Percentiles rank a stretch among this genome's conserved stretches.
phyloP scores from a whole-genome alignment of 345 rosid species.

The Anacardium occidentale region DNA sequence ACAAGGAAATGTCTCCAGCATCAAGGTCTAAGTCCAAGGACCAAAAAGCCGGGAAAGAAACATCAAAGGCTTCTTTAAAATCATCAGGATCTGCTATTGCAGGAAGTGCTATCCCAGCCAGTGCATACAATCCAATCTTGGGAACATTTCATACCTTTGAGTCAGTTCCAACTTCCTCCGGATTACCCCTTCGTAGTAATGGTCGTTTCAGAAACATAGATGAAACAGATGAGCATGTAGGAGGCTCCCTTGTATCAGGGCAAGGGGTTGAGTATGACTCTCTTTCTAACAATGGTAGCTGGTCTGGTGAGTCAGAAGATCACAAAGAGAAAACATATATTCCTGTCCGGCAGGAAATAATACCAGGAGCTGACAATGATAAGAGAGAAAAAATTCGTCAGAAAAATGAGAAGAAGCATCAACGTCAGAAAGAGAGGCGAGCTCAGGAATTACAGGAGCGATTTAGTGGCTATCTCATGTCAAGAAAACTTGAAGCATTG shows the following conservation, averaged over 20 bases:
- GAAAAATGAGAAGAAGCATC: conserved; percentile 91
- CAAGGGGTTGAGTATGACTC: conserved; percentile 75
- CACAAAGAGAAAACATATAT: conserved; percentile 64
- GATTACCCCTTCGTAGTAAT: conserved; percentile 51
- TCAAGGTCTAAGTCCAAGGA: conserved; percentile 74
- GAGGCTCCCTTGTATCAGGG: conserved; percentile 43
- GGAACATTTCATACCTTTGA: conserved; percentile 79
- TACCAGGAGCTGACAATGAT: conserved; percentile 75
- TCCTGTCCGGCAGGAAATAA: conserved; percentile 46
- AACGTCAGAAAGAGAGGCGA: conserved; percentile 87
- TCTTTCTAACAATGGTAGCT: conserved; percentile 81
- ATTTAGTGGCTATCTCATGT: conserved; percentile 77
- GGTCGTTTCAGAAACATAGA: conserved; percentile 72
- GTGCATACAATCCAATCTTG: conserved; percentile 71
- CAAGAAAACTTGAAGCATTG: conserved; percentile 78
- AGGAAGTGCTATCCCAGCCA: conserved; percentile 51
- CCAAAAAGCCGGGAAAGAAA: conserved; percentile 67
- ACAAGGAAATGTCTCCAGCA: conserved; percentile 61
- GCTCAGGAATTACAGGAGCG: conserved; percentile 84
- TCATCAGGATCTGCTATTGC: conserved; percentile 48
- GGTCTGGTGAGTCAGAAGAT: conserved; percentile 94
- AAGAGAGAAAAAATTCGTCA: conserved; percentile 85
- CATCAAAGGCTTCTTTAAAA: conserved; percentile 55
- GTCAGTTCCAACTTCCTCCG: conserved; percentile 43
- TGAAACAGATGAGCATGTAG: conserved; percentile 58